A percentile compares a stretch with the other conserved stretches of the same genome.
Evolutionary conservation across 2,329 filamentous ascomycete species (phyloP).

Genomic region (Fusarium xyrophilum): DNA sequence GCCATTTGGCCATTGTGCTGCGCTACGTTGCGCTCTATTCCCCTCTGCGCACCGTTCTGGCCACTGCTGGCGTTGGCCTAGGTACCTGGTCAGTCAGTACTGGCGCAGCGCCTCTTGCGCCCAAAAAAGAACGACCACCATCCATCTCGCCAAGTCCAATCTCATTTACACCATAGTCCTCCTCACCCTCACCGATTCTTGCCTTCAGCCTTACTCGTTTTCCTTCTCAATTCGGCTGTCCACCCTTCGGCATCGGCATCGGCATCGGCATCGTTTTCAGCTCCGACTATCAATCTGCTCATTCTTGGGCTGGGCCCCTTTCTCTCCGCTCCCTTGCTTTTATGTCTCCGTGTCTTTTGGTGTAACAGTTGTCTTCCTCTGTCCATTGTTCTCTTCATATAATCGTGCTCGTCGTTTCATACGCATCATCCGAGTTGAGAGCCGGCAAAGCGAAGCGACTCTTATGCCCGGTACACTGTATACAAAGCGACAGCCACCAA

Average conservation of each 20-base stretch:
- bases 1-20: conserved; percentile 7
- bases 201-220: conserved; percentile 11
- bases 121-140: conserved; percentile 1
- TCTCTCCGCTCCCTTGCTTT: conserved; percentile 20
- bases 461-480: conserved; percentile 34
- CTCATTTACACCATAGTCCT: conserved; percentile 32
- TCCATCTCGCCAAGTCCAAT: conserved; percentile 2
- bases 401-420: conserved; percentile 5
- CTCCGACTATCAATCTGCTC: conserved; percentile 27
- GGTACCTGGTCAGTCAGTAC: too few relatives aligned
- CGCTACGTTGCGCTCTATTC: conserved; percentile 9
- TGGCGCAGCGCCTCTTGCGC: conserved; percentile 22
- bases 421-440: conserved; percentile 4
- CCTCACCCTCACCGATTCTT: conserved; percentile 12
- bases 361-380: conserved; percentile 17
- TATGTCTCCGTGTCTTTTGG: conserved; percentile 21
- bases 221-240: conserved; percentile 1
- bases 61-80: conserved; percentile 35
- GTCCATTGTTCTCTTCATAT: background rate
- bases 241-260: background rate
- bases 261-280: background rate
- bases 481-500: conserved; percentile 35
- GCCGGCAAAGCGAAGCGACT: conserved; percentile 10
- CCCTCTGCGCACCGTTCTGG: conserved; percentile 28
- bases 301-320: conserved; percentile 35